Evolutionary conservation across 805 yeast species (phyloP), one percentile per base, ranked within the genome.

Genomic region (Yamadazyma insecticola): DNA sequence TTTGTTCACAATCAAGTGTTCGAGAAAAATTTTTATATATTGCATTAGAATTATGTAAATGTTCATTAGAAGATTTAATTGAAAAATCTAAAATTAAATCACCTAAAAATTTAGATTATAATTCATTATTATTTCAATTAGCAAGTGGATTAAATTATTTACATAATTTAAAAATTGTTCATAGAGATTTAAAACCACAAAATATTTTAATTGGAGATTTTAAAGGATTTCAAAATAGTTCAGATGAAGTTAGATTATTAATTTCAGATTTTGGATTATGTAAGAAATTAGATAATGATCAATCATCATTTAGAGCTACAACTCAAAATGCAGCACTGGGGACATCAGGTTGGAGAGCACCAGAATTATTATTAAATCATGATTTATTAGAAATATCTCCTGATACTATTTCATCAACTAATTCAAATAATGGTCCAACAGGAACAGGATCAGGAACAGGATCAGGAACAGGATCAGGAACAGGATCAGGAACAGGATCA

Each of bases 341-440:
- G 2, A 92, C 98, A 0, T 76, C 92, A 3, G 99, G 99, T 3
- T 92, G 98, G 98, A 73, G 97, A 45, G 97, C 99, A 0, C 98
- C 98, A 0, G 98, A 92, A 48, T 55, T 86, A 20, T 57, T 86
- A 22, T 53, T 72, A 15, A 50, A 55, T 33, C 58, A 58, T 25
- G 66, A 62, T 33, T 47, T 61, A 29, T 35, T 47, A 8, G 68
- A 63, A 35, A 59, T 62, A 5, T 57, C 68, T 1, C 65, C 68
- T 0, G 64, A 58, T 22, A 55, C 67, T 4, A 47, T 59, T 26
- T 48, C 63, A 16, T 49, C 62, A 13, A 28, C 52, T 19, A 40
- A 43, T 15, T 44, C 55, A 9, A 10, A 18, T 5, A 30, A 43
- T n/a, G n/a, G n/a, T n/a, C n/a, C n/a, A n/a, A n/a, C n/a, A n/a